Base-by-base conservation (phyloP, 768 basidiomycete genomes). In the Mycena albidolilacea region DNA sequence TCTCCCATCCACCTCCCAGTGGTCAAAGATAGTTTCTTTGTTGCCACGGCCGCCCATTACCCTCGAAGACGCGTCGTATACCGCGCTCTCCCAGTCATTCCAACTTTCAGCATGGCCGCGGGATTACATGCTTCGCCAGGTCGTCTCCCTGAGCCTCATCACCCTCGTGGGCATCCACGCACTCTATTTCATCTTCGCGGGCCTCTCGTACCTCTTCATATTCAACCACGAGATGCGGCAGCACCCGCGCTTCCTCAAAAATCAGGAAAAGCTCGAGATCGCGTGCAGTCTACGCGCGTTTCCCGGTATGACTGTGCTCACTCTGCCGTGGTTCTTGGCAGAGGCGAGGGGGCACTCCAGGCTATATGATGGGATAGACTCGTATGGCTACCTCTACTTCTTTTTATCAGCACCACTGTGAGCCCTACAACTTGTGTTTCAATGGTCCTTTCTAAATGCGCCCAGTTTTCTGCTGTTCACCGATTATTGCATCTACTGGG, bases 161-260 rank as follows among this genome's bases (percentile, higher is more conserved):
- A 97, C 96, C 1, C 82, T 94, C 65, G 76, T 95, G 70, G 97
- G 97, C 72, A 94, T 97, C 70, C 89, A 93, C 77, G 30, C 92
- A 61, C 88, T 99, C 59, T 99, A 99, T 83, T 97, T 98, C 83
- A 64, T 93, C 35, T 93, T 98, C 76, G 97, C 96, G n/a, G 85
- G 88, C 54, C 82, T 95, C 35, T 96, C 96, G 4, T 99, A 95
- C 84, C 82, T 83, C 55, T 92, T 87, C 82, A 90, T 99, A 68
- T 99, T 98, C 89, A 96, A 99, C 84, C 93, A 94, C 78, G 94
- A 93, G 23, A 98, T 94, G 96, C 97, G 94, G 93, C 87, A 89
- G 41, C 98, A 99, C 83, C 98, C 98, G 0, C 90, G 95, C 39
- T 99, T 97, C 84, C 86, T 98, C 57, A 93, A 95, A 79, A 90